Conservation (phyloP, 768 basidiomycete species). For the Auricularia sp. region DNA sequence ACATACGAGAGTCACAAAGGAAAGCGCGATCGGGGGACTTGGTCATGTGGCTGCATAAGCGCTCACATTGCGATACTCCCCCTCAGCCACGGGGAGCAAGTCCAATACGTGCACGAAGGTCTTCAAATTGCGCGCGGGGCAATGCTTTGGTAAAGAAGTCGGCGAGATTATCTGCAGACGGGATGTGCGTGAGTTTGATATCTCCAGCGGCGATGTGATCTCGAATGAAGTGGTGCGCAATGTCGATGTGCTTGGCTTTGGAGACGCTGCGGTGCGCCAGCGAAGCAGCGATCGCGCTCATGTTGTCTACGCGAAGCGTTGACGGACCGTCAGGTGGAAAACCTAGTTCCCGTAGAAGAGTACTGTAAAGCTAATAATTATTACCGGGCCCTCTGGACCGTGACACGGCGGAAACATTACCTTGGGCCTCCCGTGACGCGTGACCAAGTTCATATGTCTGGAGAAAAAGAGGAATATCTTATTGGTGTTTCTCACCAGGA, state of each 20-base stretch:
- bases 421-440: no score
- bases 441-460: no score
- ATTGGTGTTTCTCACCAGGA: no score
- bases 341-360: not conserved
- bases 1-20: no score
- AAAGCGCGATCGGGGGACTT: no score
- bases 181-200: conserved; percentile 20
- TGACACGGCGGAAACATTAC: no score
- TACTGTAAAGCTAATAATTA: no score
- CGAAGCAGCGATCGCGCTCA: conserved; percentile 14
- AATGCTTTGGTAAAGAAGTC: conserved; percentile 34
- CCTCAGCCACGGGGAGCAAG: conserved; percentile 1
- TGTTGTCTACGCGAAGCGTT: conserved; percentile 12
- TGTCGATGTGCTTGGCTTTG: conserved; percentile 29
- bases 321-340: not conserved
- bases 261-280: conserved; percentile 19
- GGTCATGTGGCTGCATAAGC: not conserved
- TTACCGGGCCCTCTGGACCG: no score
- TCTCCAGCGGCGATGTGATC: conserved; percentile 17
- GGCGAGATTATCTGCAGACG: conserved; percentile 24
- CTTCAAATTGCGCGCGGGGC: not conserved
- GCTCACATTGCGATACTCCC: conserved; percentile 4
- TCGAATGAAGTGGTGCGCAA: conserved; percentile 28
- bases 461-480: no score
- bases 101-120: not conserved